These are phyloP conservation scores for Mycosphaerella sp. DNA, from an alignment of 2,329 filamentous ascomycete genomes.

Conservation along the genomic window DNA sequence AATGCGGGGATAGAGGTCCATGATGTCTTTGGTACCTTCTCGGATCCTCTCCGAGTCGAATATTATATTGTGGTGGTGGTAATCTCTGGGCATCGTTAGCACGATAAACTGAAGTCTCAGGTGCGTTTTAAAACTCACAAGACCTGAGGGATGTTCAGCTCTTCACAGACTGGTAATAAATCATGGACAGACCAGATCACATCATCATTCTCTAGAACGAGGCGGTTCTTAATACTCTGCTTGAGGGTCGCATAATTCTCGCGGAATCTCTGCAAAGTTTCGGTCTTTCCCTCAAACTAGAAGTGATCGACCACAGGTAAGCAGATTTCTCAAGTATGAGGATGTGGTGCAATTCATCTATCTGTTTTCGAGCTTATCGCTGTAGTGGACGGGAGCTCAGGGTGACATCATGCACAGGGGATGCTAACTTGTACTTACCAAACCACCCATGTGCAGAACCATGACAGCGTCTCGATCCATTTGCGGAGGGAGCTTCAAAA, in stretches of 20 bases:
- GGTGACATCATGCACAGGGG: too few relatives aligned
- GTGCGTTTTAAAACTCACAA: slow-evolving; percentile 39
- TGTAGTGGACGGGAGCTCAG: too few relatives aligned
- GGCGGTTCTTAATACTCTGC: slow-evolving; percentile 64
- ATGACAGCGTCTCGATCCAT: slow-evolving; percentile 81
- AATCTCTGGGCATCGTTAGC: slow-evolving; percentile 50
- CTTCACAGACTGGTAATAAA: slow-evolving; percentile 80
- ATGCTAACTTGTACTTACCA: slow-evolving; percentile 26
- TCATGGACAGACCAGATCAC: slow-evolving; percentile 91
- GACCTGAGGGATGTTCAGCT: slow-evolving; percentile 87
- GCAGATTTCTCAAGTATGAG: too few relatives aligned
- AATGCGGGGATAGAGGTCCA: slow-evolving; percentile 67
- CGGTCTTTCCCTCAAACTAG: slow-evolving; percentile 71
- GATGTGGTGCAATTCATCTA: too few relatives aligned
- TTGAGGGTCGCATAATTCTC: slow-evolving; percentile 64
- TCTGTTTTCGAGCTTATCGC: too few relatives aligned
- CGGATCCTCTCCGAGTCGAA: slow-evolving; percentile 67
- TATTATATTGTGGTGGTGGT: slow-evolving; percentile 91
- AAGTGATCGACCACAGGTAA: too few relatives aligned
- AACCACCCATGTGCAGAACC: slow-evolving; percentile 89
- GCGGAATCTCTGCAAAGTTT: slow-evolving; percentile 70
- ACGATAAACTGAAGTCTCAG: neutral
- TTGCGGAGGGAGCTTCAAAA: slow-evolving; percentile 71
- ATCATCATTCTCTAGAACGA: slow-evolving; percentile 93
- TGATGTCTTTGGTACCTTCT: slow-evolving; percentile 79